These are phyloP conservation scores for Phyllosticta capitalensis DNA, from an alignment of 2,329 filamentous ascomycete genomes.

Conservation along the genomic window DNA sequence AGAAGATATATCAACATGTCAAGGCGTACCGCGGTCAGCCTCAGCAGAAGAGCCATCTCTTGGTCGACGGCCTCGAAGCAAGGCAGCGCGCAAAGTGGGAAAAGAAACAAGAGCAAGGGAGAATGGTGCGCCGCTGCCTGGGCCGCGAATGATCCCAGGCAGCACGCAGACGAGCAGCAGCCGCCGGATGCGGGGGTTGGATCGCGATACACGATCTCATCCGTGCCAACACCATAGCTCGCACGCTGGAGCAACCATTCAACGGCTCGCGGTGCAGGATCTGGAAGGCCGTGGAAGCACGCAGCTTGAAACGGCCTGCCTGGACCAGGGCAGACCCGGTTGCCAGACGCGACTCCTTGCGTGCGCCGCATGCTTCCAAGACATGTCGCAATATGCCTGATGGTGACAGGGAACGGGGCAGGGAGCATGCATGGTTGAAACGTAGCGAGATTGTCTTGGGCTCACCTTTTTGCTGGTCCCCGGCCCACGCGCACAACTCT, in stretches of 20 bases:
- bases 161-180: neutral
- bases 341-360: constrained; percentile 7
- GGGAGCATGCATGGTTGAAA: constrained; percentile 6
- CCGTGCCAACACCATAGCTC: neutral
- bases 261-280: constrained; percentile 7
- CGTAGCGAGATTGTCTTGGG: constrained; percentile 11
- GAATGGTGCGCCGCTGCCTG: neutral
- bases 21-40: constrained; percentile 1
- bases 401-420: constrained; percentile 3
- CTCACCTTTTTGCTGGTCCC: constrained; percentile 10
- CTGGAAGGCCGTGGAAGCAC: constrained; percentile 5
- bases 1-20: constrained; percentile 7
- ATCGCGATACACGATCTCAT: neutral
- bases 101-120: neutral
- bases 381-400: constrained; percentile 9
- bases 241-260: constrained; percentile 1
- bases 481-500: constrained; percentile 5
- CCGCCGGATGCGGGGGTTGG: neutral
- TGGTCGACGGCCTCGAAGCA: neutral
- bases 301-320: constrained; percentile 10
- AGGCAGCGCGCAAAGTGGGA: neutral
- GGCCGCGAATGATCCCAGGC: neutral
- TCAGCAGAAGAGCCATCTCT: constrained; percentile 3
- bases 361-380: constrained; percentile 10
- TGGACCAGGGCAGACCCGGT: constrained; percentile 6